These are phyloP conservation scores for Sphagnum tenellum DNA, from an alignment of 225 moss, liverwort and hornwort species.

Conservation along the genomic window DNA sequence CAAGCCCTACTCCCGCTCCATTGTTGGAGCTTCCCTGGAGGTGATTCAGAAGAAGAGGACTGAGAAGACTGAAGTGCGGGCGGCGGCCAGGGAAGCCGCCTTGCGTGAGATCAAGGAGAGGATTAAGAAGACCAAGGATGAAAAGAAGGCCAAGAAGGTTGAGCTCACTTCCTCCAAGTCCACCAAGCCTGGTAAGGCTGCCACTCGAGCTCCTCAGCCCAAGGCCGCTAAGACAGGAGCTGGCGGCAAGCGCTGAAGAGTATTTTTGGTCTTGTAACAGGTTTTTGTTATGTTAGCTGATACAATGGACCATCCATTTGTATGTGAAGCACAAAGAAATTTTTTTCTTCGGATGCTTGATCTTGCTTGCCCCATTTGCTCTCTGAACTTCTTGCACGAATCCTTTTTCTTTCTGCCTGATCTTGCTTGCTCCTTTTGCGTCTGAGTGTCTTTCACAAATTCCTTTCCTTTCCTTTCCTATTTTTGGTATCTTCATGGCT, in stretches of 20 bases:
- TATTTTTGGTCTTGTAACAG: too few relatives aligned
- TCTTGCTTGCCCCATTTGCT: too few relatives aligned
- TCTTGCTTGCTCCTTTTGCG: too few relatives aligned
- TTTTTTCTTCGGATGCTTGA: too few relatives aligned
- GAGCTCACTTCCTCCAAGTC: neutral
- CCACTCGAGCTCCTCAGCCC: neutral
- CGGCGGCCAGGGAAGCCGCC: constrained; percentile 3
- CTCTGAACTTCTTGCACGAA: too few relatives aligned
- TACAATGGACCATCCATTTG: too few relatives aligned
- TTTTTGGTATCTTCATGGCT: too few relatives aligned
- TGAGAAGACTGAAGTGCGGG: constrained; percentile 10
- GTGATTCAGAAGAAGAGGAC: constrained; percentile 11
- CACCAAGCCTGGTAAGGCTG: constrained; percentile 2
- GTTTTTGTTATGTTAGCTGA: too few relatives aligned
- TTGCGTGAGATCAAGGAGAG: constrained; percentile 12
- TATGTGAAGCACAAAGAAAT: too few relatives aligned
- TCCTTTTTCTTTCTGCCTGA: too few relatives aligned
- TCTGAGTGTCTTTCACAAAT: too few relatives aligned
- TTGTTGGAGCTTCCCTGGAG: constrained; percentile 10
- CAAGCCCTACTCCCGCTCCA: constrained; percentile 13
- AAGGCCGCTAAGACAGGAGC: constrained; percentile 5
- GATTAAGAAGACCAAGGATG: constrained; percentile 12
- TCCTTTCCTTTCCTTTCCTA: too few relatives aligned
- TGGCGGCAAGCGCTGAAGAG: constrained; percentile 4
- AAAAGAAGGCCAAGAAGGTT: constrained; percentile 10